These are phyloP conservation scores for Camelina hispida DNA, from an alignment of 345 rosid genomes.

Conservation along the genomic window DNA sequence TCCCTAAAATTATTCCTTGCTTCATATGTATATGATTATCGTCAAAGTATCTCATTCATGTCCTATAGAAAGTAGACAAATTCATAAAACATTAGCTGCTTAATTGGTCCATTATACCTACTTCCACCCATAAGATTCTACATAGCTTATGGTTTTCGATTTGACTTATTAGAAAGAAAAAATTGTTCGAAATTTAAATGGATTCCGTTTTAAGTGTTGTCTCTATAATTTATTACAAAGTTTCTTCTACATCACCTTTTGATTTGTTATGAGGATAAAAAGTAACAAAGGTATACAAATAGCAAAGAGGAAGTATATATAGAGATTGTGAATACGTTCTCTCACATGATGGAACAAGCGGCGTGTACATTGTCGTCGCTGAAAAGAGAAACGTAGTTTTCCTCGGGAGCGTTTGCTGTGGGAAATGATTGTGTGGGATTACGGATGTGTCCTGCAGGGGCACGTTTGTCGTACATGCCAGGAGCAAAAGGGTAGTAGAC, in stretches of 20 bases:
- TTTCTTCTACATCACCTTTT: not conserved
- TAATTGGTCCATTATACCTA: slow-evolving; percentile 32
- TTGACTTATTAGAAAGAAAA: no score
- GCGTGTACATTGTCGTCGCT: slow-evolving; percentile 58
- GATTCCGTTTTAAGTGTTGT: not conserved
- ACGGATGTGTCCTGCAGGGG: slow-evolving; percentile 58
- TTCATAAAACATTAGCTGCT: slow-evolving; percentile 12
- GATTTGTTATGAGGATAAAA: not conserved
- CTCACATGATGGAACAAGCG: slow-evolving; percentile 58
- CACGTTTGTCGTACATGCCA: slow-evolving; percentile 60
- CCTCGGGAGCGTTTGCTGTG: slow-evolving; percentile 47
- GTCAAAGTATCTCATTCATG: slow-evolving; percentile 20
- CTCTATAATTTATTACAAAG: slow-evolving; percentile 16
- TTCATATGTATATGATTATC: not conserved
- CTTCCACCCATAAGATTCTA: slow-evolving; percentile 23
- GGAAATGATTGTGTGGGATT: slow-evolving; percentile 52
- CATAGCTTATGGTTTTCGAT: slow-evolving; percentile 1
- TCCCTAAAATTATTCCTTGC: slow-evolving; percentile 29
- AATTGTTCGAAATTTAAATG: not conserved
- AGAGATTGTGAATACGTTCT: not conserved
- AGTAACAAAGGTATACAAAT: not conserved
- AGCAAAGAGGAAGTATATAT: not conserved
- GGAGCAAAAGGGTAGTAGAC: slow-evolving; percentile 60
- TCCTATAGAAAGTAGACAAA: slow-evolving; percentile 36
- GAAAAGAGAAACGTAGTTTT: slow-evolving; percentile 47